phyloP scores from a whole-genome alignment of 345 rosid genomes.

The Heritiera littoralis region DNA sequence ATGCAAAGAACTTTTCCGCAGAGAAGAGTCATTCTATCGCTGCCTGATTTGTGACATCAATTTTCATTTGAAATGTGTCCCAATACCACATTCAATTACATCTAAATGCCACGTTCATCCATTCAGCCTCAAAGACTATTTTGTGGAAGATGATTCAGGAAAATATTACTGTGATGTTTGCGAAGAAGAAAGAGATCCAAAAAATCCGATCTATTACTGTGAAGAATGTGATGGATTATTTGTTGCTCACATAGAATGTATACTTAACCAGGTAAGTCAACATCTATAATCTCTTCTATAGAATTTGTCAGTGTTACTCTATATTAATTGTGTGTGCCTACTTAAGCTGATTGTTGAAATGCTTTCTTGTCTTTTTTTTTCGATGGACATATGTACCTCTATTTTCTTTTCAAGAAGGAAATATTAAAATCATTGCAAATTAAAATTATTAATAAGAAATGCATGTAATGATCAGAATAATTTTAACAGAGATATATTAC shows the following conservation, averaged over 20 bases:
- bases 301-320: no score
- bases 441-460: no score
- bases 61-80: slow-evolving; percentile 27
- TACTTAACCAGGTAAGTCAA: not conserved
- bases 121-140: not conserved
- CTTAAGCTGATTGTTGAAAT: no score
- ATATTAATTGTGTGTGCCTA: no score
- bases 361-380: no score
- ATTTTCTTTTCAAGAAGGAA: no score
- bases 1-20: not conserved
- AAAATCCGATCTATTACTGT: not conserved
- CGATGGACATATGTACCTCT: no score
- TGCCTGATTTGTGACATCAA: slow-evolving; percentile 20
- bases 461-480: no score
- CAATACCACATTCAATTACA: not conserved
- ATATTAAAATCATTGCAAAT: no score
- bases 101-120: slow-evolving; percentile 21
- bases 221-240: not conserved
- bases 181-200: not conserved
- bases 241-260: not conserved
- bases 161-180: slow-evolving; percentile 30
- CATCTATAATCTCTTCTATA: no score
- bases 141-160: slow-evolving; percentile 21
- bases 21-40: not conserved
- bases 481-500: no score